phyloP scores from a whole-genome alignment of 2,329 filamentous ascomycete genomes.

The Talaromyces sp. region DNA sequence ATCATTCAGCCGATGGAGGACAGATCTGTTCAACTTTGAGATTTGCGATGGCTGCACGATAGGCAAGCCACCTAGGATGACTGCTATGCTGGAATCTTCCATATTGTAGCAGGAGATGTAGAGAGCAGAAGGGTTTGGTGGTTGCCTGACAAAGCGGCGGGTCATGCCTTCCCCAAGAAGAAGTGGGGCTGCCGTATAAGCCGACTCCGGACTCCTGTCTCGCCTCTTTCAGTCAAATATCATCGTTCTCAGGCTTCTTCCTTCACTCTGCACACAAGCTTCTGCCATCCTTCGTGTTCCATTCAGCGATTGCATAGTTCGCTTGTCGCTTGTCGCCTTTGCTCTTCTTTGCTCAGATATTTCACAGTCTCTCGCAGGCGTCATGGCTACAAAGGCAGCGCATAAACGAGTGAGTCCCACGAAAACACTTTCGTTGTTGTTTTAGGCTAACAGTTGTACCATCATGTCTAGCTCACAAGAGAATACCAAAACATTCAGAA shows the following conservation, averaged over 20 bases:
- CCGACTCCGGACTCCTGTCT: neutral
- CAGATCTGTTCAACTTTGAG: neutral
- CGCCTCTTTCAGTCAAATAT: neutral
- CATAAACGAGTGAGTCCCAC: constrained; percentile 63
- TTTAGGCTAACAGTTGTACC: neutral
- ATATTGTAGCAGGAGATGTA: neutral
- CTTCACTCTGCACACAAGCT: neutral
- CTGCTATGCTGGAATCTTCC: neutral
- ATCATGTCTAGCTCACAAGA: constrained; percentile 50
- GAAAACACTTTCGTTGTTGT: neutral
- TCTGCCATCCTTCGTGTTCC: neutral
- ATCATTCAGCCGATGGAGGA: neutral
- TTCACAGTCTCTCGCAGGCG: neutral
- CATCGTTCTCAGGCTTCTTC: neutral
- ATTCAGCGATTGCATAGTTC: neutral
- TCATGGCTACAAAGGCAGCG: constrained; percentile 69
- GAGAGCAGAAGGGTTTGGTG: neutral
- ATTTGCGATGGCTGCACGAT: neutral
- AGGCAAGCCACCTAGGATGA: neutral
- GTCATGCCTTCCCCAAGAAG: neutral
- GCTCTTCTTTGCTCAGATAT: neutral
- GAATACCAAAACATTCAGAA: constrained; percentile 64
- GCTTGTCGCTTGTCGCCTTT: neutral
- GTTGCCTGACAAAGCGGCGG: neutral
- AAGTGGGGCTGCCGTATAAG: neutral